Base-by-base conservation (phyloP, 2,329 filamentous ascomycete genomes). In the Xylaria sp. region DNA sequence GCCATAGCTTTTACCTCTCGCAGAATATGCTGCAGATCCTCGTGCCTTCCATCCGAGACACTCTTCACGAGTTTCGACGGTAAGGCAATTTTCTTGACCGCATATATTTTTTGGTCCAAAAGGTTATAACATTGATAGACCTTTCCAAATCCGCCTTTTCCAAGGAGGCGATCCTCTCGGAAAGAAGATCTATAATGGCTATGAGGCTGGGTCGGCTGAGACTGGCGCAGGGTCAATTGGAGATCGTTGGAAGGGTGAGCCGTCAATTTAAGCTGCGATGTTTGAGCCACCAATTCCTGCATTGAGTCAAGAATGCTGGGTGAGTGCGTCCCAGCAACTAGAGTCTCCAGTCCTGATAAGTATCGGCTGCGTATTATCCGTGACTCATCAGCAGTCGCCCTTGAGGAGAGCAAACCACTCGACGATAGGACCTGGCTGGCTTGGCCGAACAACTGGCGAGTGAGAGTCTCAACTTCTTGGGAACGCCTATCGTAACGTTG, bases 81-180 rank as follows among this genome's bases (percentile, higher is more conserved):
- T 10, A 74, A 56, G n/a, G 60, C 61, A 7, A 74, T 72, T 53
- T 73, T 74, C 65, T 74, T 74, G n/a, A 74, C 68, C 3, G 72
- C 72, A 55, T 74, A 74, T 27, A 67, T 72, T 21, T 61, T 70
- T 52, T 71, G 66, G 38, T 74, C 72, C 11, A 74, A 40, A 5
- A 67, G 60, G 46, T 71, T 74, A 48, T 68, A 71, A 49, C 72
- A 74, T 29, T 64, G 62, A 54, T 72, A 74, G 13, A 74, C 72
- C 54, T 71, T 74, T 52, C 72, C 72, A 52, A 74, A 74, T 3
- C 70, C 72, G n/a, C 72, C 72, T 37, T 69, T 74, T 6, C 72
- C 72, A 7, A 74, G 65, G 7, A 74, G 66, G 10, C 64, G 61
- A 13, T 70, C 56, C 46, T 74, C 70, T 48, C 67, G 63, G 33